Conservation (phyloP, 2,329 filamentous ascomycete genomes). For the Calcarisporium arbuscula region DNA sequence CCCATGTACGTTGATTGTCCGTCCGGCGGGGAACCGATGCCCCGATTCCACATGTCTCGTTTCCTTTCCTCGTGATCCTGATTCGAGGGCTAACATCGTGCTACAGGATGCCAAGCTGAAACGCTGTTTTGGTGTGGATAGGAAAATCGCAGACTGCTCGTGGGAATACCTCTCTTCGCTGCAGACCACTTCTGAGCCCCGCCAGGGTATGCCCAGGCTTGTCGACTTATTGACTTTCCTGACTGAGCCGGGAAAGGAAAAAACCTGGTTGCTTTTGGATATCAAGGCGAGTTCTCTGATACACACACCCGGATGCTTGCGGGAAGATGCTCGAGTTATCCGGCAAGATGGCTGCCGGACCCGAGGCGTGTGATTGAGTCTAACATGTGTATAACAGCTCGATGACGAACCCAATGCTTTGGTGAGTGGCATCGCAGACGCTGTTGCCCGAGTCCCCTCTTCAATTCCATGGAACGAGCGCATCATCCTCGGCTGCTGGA, state of each 20-base stretch:
- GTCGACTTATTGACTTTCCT: conserved; percentile 69
- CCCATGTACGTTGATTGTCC: conserved; percentile 52
- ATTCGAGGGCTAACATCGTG: not conserved
- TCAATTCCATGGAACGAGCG: conserved; percentile 62
- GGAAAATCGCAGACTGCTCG: conserved; percentile 67
- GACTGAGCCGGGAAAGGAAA: conserved; percentile 44
- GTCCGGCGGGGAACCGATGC: no score
- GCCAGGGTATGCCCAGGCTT: conserved; percentile 67
- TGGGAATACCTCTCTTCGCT: conserved; percentile 68
- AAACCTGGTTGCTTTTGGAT: conserved; percentile 78
- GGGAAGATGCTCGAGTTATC: no score
- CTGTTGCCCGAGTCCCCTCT: conserved; percentile 47
- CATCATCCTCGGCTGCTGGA: conserved; percentile 79
- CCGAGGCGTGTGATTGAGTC: no score
- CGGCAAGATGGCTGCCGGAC: no score
- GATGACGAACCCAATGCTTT: conserved; percentile 65
- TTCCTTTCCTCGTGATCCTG: not conserved
- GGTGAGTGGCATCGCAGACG: conserved; percentile 61
- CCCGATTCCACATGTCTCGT: no score
- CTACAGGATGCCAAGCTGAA: conserved; percentile 65
- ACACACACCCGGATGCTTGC: no score
- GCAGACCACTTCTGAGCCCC: conserved; percentile 60
- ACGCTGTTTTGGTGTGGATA: conserved; percentile 72
- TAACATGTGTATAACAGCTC: conserved; percentile 42
- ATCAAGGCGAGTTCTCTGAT: conserved; percentile 68